Conservation (phyloP, 805 yeast species). For the Ogataea ramenticola region DNA sequence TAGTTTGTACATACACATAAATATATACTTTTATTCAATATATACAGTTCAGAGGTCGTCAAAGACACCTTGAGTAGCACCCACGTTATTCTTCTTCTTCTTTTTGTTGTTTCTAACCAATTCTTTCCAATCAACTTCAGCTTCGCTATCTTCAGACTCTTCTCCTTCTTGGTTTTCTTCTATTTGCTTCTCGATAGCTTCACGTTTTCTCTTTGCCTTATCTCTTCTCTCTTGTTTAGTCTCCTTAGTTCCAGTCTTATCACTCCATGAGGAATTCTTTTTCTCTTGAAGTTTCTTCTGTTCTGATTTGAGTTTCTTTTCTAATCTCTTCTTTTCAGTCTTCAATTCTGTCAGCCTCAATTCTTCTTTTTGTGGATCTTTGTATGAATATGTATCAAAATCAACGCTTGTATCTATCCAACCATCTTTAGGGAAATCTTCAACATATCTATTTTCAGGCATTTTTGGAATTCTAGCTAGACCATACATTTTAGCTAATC, state of each 20-base stretch:
- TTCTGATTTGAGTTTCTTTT: conserved; percentile 31
- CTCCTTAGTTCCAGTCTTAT: conserved; percentile 57
- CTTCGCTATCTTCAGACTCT: conserved; percentile 33
- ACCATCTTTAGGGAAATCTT: conserved; percentile 59
- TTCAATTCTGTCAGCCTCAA: conserved; percentile 53
- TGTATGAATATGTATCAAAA: conserved; percentile 60
- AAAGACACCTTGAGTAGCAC: conserved; percentile 48
- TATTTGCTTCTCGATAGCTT: conserved; percentile 53
- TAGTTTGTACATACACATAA: no score
- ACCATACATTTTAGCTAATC: conserved; percentile 72
- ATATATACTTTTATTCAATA: not conserved
- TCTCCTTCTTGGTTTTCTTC: conserved; percentile 37
- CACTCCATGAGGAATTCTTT: conserved; percentile 75
- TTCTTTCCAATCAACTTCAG: conserved; percentile 82
- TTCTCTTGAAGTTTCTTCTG: conserved; percentile 35
- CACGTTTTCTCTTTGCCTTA: conserved; percentile 58
- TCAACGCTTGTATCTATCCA: conserved; percentile 60
- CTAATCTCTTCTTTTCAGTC: conserved; percentile 31
- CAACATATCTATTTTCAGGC: conserved; percentile 74
- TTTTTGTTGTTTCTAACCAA: conserved; percentile 59
- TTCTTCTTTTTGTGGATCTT: conserved; percentile 57
- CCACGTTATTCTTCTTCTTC: conserved; percentile 32
- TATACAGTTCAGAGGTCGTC: conserved; percentile 41
- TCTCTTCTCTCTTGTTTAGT: conserved; percentile 55
- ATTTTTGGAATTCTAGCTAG: conserved; percentile 79